Evolutionary conservation across 805 yeast genomes (phyloP).

Genomic region (Torulaspora maleeae): DNA sequence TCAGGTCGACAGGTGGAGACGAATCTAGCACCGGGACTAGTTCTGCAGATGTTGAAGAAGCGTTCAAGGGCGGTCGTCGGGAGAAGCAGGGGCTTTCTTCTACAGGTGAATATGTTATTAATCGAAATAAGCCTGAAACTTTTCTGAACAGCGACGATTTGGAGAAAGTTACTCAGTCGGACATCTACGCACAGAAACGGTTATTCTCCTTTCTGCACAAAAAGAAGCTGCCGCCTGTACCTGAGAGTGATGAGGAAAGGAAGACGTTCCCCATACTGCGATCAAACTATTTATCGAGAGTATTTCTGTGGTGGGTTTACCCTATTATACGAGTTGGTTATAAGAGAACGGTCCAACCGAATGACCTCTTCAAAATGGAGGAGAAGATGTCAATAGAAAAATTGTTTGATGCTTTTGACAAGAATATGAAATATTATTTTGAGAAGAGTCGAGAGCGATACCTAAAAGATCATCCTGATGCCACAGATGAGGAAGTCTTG

Average conservation of each 20-base stretch:
- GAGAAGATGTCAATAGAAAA: constrained; percentile 41
- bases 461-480: constrained; percentile 32
- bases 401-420: constrained; percentile 39
- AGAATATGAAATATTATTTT: constrained; percentile 33
- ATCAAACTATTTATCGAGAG: constrained; percentile 40
- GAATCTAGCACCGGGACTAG: background rate
- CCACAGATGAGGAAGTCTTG: constrained; percentile 39
- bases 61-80: background rate
- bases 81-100: constrained; percentile 10
- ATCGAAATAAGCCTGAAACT: constrained; percentile 30
- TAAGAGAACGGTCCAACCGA: constrained; percentile 61
- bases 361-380: constrained; percentile 52
- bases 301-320: constrained; percentile 62
- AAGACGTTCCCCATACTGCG: constrained; percentile 44
- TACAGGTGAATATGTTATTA: constrained; percentile 28
- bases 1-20: background rate
- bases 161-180: constrained; percentile 36
- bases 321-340: constrained; percentile 66
- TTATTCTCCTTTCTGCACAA: constrained; percentile 48
- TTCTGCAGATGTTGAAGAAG: background rate
- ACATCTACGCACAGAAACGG: constrained; percentile 42
- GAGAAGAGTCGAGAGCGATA: constrained; percentile 35
- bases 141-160: constrained; percentile 34
- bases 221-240: constrained; percentile 48
- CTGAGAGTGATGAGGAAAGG: constrained; percentile 46